Evolutionary conservation across 2,329 filamentous ascomycete species (phyloP).

Genomic region (Ophiobolus disseminans): DNA sequence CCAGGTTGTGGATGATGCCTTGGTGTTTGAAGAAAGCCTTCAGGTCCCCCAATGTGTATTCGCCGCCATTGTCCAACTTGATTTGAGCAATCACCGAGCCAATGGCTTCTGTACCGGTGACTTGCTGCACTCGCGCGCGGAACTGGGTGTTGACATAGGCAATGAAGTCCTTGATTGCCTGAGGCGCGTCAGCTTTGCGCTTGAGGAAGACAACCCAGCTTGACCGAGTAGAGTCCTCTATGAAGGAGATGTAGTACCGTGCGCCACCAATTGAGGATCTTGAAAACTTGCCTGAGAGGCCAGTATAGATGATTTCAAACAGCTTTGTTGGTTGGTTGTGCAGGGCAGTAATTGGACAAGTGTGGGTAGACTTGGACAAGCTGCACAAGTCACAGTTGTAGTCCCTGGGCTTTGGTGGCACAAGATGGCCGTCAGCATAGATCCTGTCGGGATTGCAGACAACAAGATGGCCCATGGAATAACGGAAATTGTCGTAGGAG

Average conservation of each 20-base stretch:
- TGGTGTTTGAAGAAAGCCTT: neutral
- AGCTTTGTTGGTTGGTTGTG: neutral
- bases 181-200: conserved; percentile 5
- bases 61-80: conserved; percentile 6
- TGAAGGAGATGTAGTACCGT: conserved; percentile 14
- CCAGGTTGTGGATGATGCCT: conserved; percentile 4
- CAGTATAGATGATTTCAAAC: conserved; percentile 9
- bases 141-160: conserved; percentile 8
- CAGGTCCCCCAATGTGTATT: conserved; percentile 3
- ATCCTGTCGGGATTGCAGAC: neutral
- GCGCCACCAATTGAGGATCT: neutral
- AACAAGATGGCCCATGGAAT: conserved; percentile 1
- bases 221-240: conserved; percentile 1
- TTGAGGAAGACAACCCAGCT: conserved; percentile 11
- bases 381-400: conserved; percentile 4
- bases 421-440: conserved; percentile 4
- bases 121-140: neutral
- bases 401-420: neutral
- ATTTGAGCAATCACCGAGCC: neutral
- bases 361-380: conserved; percentile 3
- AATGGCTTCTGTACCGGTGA: neutral
- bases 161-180: conserved; percentile 9
- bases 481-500: conserved; percentile 6
- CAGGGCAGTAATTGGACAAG: neutral
- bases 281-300: conserved; percentile 9